Conservation (phyloP, 2,329 filamentous ascomycete genomes). For the Botrytis elliptica region DNA sequence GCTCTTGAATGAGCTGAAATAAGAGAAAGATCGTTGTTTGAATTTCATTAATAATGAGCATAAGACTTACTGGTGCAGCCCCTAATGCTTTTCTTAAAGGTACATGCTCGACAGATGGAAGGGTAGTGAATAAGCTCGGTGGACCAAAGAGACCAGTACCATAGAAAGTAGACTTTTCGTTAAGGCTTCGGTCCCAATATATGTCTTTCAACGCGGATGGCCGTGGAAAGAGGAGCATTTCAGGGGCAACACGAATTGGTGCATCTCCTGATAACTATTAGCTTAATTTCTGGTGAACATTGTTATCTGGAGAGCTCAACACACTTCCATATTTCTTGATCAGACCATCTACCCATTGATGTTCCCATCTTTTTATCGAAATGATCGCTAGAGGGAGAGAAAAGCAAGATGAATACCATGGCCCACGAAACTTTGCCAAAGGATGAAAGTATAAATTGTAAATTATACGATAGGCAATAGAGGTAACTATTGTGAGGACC, state of each 20-base stretch:
- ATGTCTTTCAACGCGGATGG: conserved; percentile 43
- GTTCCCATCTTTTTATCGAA: neutral
- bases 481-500: neutral
- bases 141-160: conserved; percentile 41
- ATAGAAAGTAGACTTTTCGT: conserved; percentile 41
- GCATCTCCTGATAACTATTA: conserved; percentile 29
- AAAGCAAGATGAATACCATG: conserved; percentile 14
- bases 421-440: conserved; percentile 22
- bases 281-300: neutral
- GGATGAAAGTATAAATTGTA: conserved; percentile 27
- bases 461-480: conserved; percentile 8
- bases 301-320: neutral
- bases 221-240: conserved; percentile 41
- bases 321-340: conserved; percentile 14
- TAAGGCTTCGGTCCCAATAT: conserved; percentile 43
- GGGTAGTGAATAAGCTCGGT: conserved; percentile 33
- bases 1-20: too few relatives aligned
- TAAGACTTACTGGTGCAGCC: neutral
- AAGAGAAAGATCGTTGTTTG: neutral
- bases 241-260: conserved; percentile 34
- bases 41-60: neutral
- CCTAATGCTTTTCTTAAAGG: conserved; percentile 12
- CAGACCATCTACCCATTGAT: neutral
- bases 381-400: conserved; percentile 10
- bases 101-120: neutral